A percentile compares a stretch with the other conserved stretches of the same genome.
These are phyloP conservation scores for Suillus paluster DNA, from an alignment of 768 basidiomycete genomes.

Conservation along the genomic window DNA sequence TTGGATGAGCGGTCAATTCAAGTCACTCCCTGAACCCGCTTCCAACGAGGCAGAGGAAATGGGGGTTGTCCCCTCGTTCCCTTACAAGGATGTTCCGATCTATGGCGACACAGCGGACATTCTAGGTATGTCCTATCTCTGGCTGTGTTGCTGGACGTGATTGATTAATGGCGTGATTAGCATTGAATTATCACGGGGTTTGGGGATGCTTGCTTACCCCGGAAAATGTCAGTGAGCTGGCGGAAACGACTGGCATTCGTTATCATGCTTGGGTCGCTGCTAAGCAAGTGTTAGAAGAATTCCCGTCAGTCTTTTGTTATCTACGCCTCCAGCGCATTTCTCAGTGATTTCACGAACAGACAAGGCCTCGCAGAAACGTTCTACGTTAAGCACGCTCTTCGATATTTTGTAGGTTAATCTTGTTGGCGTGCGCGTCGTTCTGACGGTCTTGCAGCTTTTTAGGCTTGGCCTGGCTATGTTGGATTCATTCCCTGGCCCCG, in stretches of 20 bases:
- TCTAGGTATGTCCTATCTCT: constrained; percentile 42
- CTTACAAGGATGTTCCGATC: constrained; percentile 30
- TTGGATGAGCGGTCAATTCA: background rate
- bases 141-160: background rate
- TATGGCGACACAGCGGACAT: constrained; percentile 48
- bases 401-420: constrained; percentile 32
- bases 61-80: constrained; percentile 41
- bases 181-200: constrained; percentile 37
- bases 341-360: background rate
- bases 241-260: constrained; percentile 30
- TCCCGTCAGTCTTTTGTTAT: constrained; percentile 14
- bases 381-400: constrained; percentile 9
- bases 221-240: constrained; percentile 29
- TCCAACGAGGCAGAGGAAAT: constrained; percentile 21
- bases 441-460: constrained; percentile 44
- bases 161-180: constrained; percentile 17
- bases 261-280: constrained; percentile 42
- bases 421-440: background rate
- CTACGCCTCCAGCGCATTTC: background rate
- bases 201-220: constrained; percentile 41
- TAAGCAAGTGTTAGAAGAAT: constrained; percentile 32
- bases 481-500: constrained; percentile 50
- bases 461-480: constrained; percentile 51
- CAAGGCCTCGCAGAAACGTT: background rate
- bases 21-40: constrained; percentile 3